phyloP scores from a whole-genome alignment of 1,284 basidiomycete species.

The Pisolithus thermaeus region DNA sequence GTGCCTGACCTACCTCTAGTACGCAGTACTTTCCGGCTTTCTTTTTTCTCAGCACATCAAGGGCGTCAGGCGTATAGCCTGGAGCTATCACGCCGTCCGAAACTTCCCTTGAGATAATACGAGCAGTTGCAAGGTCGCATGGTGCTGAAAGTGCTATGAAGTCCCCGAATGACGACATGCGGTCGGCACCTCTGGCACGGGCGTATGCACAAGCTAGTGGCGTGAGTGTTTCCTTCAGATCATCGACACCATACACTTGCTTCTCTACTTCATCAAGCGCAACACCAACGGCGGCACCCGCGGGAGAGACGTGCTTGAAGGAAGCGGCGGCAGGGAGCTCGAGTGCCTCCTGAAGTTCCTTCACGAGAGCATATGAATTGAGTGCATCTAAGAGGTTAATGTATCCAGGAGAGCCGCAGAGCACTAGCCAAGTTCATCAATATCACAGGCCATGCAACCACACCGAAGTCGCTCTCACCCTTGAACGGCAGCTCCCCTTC shows the following conservation, averaged over 20 bases:
- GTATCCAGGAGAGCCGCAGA: constrained; percentile 95
- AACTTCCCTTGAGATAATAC: constrained; percentile 96
- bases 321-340: constrained; percentile 95
- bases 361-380: constrained; percentile 96
- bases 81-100: constrained; percentile 98
- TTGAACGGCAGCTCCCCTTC: constrained; percentile 92
- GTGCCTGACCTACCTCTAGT: constrained; percentile 56
- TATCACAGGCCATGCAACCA: constrained; percentile 3
- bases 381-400: constrained; percentile 99
- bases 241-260: constrained; percentile 95
- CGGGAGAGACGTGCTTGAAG: constrained; percentile 99
- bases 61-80: constrained; percentile 82
- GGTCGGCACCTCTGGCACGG: constrained; percentile 95
- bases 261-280: constrained; percentile 84
- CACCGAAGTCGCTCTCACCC: constrained; percentile 42
- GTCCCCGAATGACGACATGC: constrained; percentile 99
- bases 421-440: constrained; percentile 42
- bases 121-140: constrained; percentile 92
- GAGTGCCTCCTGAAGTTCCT: constrained; percentile 85
- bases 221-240: constrained; percentile 85
- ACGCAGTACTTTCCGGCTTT: constrained; percentile 99
- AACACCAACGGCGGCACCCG: constrained; percentile 90
- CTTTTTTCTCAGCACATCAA: constrained; percentile 93
- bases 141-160: constrained; percentile 93
- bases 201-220: constrained; percentile 93